phyloP scores from a whole-genome alignment of 1,139 yeast genomes.

The Yamadazyma dendronema region DNA sequence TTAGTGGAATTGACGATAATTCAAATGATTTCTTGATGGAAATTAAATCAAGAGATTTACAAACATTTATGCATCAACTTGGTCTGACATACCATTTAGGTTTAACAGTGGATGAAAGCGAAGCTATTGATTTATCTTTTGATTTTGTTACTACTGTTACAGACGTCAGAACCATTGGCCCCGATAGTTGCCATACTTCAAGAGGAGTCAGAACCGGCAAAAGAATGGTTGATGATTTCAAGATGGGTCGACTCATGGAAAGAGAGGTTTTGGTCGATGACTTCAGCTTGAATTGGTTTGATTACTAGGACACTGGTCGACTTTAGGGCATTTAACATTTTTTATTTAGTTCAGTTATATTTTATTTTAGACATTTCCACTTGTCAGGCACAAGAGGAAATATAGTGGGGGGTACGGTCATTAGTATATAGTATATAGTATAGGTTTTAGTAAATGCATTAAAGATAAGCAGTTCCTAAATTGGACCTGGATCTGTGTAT shows the following conservation, averaged over 20 bases:
- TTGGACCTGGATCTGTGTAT: too few relatives aligned
- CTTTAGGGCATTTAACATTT: not conserved
- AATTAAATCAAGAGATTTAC: constrained; percentile 28
- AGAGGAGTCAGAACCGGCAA: not conserved
- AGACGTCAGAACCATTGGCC: not conserved
- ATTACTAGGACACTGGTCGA: constrained; percentile 7
- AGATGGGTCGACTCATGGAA: constrained; percentile 4
- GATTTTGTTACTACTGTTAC: constrained; percentile 2
- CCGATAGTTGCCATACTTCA: too few relatives aligned
- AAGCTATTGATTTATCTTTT: constrained; percentile 10
- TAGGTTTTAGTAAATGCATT: not conserved
- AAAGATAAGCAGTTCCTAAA: not conserved
- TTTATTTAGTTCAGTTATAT: not conserved
- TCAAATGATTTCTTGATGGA: constrained; percentile 22
- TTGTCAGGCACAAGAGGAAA: not conserved
- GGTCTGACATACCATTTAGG: constrained; percentile 25
- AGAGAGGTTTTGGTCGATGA: constrained; percentile 14
- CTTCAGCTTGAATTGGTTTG: constrained; percentile 18
- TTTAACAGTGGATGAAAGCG: constrained; percentile 34
- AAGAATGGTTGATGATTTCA: not conserved
- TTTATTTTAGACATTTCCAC: not conserved
- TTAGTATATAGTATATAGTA: not conserved
- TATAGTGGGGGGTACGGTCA: not conserved
- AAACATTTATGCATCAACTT: constrained; percentile 28
- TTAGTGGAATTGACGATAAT: constrained; percentile 36